Conservation (phyloP, 106 monocot genomes). For the Apostasia shenzhenica region DNA sequence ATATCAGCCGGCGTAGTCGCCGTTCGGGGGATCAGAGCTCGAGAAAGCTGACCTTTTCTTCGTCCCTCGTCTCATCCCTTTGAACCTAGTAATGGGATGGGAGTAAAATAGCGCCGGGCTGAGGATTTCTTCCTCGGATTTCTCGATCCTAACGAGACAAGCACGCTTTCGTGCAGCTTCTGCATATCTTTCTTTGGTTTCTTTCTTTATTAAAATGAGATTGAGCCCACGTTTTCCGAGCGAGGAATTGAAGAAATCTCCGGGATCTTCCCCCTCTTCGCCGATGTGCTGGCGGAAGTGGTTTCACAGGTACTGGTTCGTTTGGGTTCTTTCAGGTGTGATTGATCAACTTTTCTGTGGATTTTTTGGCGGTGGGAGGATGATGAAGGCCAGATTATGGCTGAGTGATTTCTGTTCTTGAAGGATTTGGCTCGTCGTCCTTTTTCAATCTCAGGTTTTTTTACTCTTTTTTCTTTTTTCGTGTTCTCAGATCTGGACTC, state of each 20-base stretch:
- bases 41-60: not conserved
- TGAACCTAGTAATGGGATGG: slow-evolving; percentile 1
- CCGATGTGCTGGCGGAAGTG: not conserved
- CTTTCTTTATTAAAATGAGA: slow-evolving; percentile 1
- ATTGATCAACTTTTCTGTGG: too few relatives aligned
- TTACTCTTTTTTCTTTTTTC: not conserved
- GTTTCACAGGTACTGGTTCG: not conserved
- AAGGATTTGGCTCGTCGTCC: not conserved
- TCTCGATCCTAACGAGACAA: not conserved
- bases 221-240: not conserved
- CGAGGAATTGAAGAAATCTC: not conserved
- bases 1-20: not conserved
- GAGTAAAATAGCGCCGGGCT: not conserved
- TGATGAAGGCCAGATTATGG: not conserved
- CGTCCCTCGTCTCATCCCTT: not conserved
- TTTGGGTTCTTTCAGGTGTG: not conserved
- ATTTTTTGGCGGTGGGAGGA: too few relatives aligned
- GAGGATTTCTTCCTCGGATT: slow-evolving; percentile 1
- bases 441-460: not conserved
- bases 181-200: not conserved
- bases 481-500: not conserved
- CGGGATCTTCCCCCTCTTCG: not conserved
- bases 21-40: not conserved
- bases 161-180: not conserved
- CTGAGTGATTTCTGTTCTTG: not conserved